These are phyloP conservation scores for Didymella exigua DNA, from an alignment of 2,329 filamentous ascomycete genomes.

Conservation along the genomic window DNA sequence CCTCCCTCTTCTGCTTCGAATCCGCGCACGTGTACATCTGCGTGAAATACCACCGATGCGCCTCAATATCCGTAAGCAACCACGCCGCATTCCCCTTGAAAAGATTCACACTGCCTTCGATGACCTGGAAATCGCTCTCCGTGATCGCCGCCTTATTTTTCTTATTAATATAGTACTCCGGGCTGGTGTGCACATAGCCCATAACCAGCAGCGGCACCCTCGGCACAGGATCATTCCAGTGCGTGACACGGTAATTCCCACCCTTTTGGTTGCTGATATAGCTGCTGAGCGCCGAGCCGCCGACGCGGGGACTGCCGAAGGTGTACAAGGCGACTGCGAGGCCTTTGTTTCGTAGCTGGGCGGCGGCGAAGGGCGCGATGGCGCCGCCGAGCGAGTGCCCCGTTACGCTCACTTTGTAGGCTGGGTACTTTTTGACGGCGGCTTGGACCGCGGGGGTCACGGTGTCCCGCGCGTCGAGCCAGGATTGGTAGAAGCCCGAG, in stretches of 20 bases:
- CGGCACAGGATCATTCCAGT: slow-evolving; percentile 70
- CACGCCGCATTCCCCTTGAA: slow-evolving; percentile 38
- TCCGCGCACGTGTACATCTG: slow-evolving; percentile 30
- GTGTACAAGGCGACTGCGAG: slow-evolving; percentile 55
- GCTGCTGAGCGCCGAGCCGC: slow-evolving; percentile 61
- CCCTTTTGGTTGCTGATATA: slow-evolving; percentile 62
- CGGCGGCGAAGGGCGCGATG: slow-evolving; percentile 65
- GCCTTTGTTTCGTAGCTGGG: slow-evolving; percentile 49
- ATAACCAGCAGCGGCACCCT: slow-evolving; percentile 66
- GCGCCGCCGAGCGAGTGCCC: slow-evolving; percentile 74
- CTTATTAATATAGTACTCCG: slow-evolving; percentile 65
- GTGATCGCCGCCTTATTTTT: slow-evolving; percentile 28
- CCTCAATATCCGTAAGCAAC: slow-evolving; percentile 36
- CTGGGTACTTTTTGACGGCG: slow-evolving; percentile 56
- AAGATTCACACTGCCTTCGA: slow-evolving; percentile 30
- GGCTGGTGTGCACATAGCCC: slow-evolving; percentile 69
- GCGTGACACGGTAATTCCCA: slow-evolving; percentile 68
- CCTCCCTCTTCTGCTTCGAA: slow-evolving; percentile 16
- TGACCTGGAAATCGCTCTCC: slow-evolving; percentile 31
- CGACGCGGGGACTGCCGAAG: slow-evolving; percentile 71
- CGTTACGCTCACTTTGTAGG: slow-evolving; percentile 61
- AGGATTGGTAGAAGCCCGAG: slow-evolving; percentile 64
- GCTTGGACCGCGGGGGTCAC: slow-evolving; percentile 54
- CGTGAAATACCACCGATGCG: slow-evolving; percentile 47
- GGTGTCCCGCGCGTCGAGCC: slow-evolving; percentile 57